phyloP scores from a whole-genome alignment of 495 filamentous ascomycete genomes.

The Thozetella sp. region DNA sequence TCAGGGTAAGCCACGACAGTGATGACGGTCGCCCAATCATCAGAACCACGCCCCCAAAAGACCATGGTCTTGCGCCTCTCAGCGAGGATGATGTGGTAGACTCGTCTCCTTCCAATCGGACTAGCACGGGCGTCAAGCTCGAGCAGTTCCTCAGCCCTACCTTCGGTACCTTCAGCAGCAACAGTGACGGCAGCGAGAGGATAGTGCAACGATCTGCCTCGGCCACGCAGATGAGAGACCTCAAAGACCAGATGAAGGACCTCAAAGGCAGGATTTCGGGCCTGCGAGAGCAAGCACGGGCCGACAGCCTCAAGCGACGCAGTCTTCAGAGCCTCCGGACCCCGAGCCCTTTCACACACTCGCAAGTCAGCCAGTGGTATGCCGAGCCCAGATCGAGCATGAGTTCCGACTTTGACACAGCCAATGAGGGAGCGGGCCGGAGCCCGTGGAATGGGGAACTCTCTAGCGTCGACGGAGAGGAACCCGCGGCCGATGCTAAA shows the following conservation, averaged over 20 bases:
- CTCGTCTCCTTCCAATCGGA: slow-evolving; percentile 19
- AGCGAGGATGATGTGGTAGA: slow-evolving; percentile 36
- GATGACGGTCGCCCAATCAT: slow-evolving; percentile 16
- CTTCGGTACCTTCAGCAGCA: slow-evolving; percentile 28
- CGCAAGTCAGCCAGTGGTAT: slow-evolving; percentile 71
- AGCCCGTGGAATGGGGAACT: slow-evolving; percentile 36
- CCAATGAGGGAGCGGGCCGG: slow-evolving; percentile 10
- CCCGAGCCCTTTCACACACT: slow-evolving; percentile 81
- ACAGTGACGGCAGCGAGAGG: slow-evolving; percentile 11
- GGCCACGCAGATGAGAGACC: slow-evolving; percentile 74
- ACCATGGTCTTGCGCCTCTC: slow-evolving; percentile 32
- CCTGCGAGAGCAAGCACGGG: slow-evolving; percentile 78
- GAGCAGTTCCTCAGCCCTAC: slow-evolving; percentile 40
- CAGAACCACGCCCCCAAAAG: slow-evolving; percentile 16
- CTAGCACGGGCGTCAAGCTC: slow-evolving; percentile 24
- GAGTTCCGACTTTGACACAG: slow-evolving; percentile 15
- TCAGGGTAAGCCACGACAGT: slow-evolving; percentile 20
- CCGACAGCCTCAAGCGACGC: slow-evolving; percentile 79
- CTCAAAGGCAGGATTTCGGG: slow-evolving; percentile 89
- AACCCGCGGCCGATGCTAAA: slow-evolving; percentile 1
- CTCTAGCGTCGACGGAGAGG: slow-evolving; percentile 26
- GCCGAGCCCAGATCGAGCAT: slow-evolving; percentile 41
- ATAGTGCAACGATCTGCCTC: slow-evolving; percentile 53
- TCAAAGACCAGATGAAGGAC: slow-evolving; percentile 92
- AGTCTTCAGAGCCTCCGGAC: slow-evolving; percentile 84